Percentiles rank a stretch among this genome's conserved stretches.
Evolutionary conservation across 2,329 filamentous ascomycete species (phyloP).

Genomic region (Phaeosphaeria sp.): DNA sequence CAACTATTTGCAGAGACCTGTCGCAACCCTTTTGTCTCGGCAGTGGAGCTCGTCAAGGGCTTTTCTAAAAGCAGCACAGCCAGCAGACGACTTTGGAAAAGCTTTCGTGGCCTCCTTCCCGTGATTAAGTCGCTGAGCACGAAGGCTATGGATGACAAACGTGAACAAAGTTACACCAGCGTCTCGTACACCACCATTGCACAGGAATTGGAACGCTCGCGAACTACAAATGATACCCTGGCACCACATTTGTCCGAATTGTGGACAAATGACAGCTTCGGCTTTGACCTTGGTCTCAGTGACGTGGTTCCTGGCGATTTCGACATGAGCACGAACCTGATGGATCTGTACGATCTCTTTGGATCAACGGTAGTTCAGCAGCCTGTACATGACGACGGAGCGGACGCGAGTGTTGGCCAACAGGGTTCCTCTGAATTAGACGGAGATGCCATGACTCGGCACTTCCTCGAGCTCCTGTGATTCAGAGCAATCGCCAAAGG

Average conservation of each 20-base stretch:
- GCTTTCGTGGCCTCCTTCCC: conserved; percentile 24
- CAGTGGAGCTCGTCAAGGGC: conserved; percentile 25
- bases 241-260: background rate
- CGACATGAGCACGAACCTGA: conserved; percentile 14
- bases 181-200: background rate
- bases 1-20: conserved; percentile 20
- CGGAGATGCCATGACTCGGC: background rate
- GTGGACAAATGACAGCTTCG: background rate
- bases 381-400: background rate
- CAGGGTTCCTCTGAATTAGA: background rate
- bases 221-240: background rate
- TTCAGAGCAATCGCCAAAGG: background rate
- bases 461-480: background rate
- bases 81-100: conserved; percentile 28
- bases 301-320: background rate
- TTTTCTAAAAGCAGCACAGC: conserved; percentile 24
- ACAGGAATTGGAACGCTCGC: background rate
- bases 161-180: background rate
- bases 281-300: background rate
- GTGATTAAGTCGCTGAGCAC: conserved; percentile 17
- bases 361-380: conserved; percentile 3
- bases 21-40: conserved; percentile 23
- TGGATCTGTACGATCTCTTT: conserved; percentile 17
- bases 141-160: background rate
- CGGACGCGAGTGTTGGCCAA: background rate